A percentile compares a stretch with the other conserved stretches of the same genome.
Conservation (phyloP, 2,329 filamentous ascomycete species). For the Annulohypoxylon truncatum region DNA sequence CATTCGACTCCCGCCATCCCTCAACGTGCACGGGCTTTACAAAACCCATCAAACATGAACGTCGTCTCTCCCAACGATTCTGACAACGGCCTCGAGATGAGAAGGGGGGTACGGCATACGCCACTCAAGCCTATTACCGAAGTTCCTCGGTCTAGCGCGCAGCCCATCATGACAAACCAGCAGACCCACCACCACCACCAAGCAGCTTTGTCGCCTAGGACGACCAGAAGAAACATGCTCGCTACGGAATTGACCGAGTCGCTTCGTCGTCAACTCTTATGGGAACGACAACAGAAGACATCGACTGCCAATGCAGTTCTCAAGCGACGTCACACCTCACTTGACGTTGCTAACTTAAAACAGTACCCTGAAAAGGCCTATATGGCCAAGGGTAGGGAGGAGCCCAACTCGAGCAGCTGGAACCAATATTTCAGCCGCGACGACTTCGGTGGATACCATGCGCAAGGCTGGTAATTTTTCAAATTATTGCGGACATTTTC, state of each 20-base stretch:
- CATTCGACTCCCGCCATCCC: slow-evolving; percentile 76
- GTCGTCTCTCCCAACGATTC: slow-evolving; percentile 68
- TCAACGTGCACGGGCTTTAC: slow-evolving; percentile 68
- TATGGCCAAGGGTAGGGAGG: slow-evolving; percentile 69
- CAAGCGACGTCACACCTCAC: slow-evolving; percentile 89
- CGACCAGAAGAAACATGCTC: slow-evolving; percentile 94
- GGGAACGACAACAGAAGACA: slow-evolving; percentile 95
- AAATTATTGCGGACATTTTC: slow-evolving; percentile 20
- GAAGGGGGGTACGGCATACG: slow-evolving; percentile 64
- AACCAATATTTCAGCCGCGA: slow-evolving; percentile 89
- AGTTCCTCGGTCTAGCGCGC: slow-evolving; percentile 73
- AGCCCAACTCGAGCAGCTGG: slow-evolving; percentile 76
- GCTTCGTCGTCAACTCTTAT: slow-evolving; percentile 88
- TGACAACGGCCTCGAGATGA: slow-evolving; percentile 73
- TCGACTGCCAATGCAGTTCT: slow-evolving; percentile 88
- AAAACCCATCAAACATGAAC: slow-evolving; percentile 57
- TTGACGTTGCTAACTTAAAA: slow-evolving; percentile 89
- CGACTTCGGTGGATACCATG: slow-evolving; percentile 82
- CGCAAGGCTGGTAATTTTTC: slow-evolving; percentile 79
- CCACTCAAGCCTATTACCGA: slow-evolving; percentile 68
- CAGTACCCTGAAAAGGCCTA: slow-evolving; percentile 77
- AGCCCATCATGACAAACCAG: slow-evolving; percentile 82
- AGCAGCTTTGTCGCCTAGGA: slow-evolving; percentile 86
- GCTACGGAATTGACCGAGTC: slow-evolving; percentile 94
- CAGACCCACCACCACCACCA: slow-evolving; percentile 72